Conservation (phyloP, 2,329 filamentous ascomycete species). For the Chaetoscypha palmicola region DNA sequence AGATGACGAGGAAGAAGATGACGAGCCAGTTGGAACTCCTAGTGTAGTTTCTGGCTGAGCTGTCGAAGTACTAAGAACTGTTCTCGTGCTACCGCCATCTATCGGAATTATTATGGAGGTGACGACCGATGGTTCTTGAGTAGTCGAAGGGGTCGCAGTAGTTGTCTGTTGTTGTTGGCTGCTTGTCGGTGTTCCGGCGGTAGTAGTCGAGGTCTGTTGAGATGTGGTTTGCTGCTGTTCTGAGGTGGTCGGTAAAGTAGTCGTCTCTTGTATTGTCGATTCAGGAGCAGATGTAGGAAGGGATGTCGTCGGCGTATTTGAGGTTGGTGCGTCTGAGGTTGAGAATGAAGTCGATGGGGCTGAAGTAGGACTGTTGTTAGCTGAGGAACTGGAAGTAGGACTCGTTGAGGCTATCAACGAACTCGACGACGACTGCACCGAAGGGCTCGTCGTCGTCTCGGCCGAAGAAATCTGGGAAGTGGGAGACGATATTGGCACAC, state of each 20-base stretch:
- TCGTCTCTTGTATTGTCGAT: conserved; percentile 10
- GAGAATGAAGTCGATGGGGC: conserved; percentile 8
- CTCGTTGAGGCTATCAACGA: conserved; percentile 12
- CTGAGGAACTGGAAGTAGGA: conserved; percentile 21
- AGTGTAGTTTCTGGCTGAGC: conserved; percentile 1
- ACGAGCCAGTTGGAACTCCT: conserved; percentile 10
- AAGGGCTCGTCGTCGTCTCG: conserved; percentile 15
- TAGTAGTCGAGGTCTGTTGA: conserved; percentile 1
- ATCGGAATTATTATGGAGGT: conserved; percentile 13
- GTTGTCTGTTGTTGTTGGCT: conserved; percentile 18
- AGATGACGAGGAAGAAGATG: conserved; percentile 21
- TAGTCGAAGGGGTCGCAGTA: conserved; percentile 15
- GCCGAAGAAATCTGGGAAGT: conserved; percentile 11
- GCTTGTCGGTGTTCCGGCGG: not conserved
- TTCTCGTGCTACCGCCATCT: conserved; percentile 4
- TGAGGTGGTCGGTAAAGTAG: conserved; percentile 7
- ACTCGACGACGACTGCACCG: conserved; percentile 10
- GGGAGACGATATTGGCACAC: conserved; percentile 8
- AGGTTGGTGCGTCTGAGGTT: not conserved
- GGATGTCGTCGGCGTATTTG: conserved; percentile 9
- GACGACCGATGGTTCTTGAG: conserved; percentile 12
- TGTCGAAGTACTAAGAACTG: conserved; percentile 9
- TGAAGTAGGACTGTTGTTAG: conserved; percentile 24
- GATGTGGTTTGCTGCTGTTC: conserved; percentile 2
- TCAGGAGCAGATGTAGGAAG: conserved; percentile 20